Conservation (phyloP, 805 yeast genomes). For the Ogataea degrootiae region DNA sequence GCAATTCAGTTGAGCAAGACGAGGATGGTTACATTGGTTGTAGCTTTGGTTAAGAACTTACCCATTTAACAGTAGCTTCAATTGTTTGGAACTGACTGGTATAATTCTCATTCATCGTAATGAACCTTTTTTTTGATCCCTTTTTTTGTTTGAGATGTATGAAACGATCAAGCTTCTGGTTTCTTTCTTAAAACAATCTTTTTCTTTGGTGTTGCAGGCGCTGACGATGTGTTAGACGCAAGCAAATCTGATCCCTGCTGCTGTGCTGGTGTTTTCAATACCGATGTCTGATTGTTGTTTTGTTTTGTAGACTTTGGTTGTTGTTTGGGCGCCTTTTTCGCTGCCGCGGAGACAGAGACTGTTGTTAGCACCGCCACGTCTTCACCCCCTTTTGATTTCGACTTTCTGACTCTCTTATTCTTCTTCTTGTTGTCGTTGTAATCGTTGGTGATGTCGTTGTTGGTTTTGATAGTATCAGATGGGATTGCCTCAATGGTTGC, state of each 20-base stretch:
- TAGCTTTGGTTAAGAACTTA: slow-evolving; percentile 3
- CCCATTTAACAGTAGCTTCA: slow-evolving; percentile 21
- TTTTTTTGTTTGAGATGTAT: too few species aligned
- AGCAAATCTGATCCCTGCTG: not conserved
- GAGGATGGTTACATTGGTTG: not conserved
- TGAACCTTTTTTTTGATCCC: too few species aligned
- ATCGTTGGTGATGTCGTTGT: too few species aligned
- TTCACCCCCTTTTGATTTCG: not conserved
- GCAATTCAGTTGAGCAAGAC: not conserved
- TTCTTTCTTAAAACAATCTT: not conserved
- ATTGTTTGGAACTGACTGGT: slow-evolving; percentile 12
- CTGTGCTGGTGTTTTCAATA: not conserved
- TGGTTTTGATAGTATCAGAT: too few species aligned
- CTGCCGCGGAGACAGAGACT: not conserved
- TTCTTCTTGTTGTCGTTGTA: not conserved
- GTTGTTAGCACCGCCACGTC: not conserved
- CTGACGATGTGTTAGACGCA: not conserved
- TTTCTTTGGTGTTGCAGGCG: not conserved
- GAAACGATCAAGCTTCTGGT: not conserved
- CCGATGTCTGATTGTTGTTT: not conserved
- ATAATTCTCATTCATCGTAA: too few species aligned
- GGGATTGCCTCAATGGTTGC: too few species aligned
- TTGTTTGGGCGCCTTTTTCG: not conserved
- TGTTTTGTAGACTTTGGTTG: not conserved
- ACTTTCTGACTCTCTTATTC: not conserved